These are phyloP conservation scores for Aspergillus uvarum DNA, from an alignment of 2,329 filamentous ascomycete genomes.

Conservation along the genomic window DNA sequence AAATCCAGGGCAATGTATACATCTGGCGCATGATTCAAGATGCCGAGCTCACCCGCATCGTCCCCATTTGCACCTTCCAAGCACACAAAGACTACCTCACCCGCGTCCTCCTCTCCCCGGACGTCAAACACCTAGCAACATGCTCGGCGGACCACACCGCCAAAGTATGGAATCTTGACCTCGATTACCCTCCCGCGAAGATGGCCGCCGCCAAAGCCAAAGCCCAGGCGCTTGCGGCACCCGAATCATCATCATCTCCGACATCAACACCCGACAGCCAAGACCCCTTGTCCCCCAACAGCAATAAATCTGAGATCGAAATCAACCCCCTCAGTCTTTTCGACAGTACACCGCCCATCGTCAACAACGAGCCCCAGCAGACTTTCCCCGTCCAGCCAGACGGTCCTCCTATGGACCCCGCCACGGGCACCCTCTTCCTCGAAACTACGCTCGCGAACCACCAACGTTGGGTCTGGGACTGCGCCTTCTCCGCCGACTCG, in stretches of 20 bases:
- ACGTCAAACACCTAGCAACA: constrained; percentile 90
- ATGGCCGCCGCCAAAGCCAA: constrained; percentile 28
- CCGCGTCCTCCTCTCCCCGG: constrained; percentile 83
- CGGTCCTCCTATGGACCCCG: constrained; percentile 42
- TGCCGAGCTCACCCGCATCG: constrained; percentile 76
- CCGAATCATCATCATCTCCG: constrained; percentile 20
- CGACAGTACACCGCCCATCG: constrained; percentile 25
- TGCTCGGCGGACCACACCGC: constrained; percentile 93
- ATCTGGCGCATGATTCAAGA: constrained; percentile 92
- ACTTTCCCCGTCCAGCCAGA: constrained; percentile 38
- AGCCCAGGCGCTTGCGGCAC: constrained; percentile 14
- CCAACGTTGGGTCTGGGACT: constrained; percentile 97
- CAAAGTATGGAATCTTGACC: constrained; percentile 92
- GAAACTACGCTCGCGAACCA: constrained; percentile 87
- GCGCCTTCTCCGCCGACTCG: constrained; percentile 88
- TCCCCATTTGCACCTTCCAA: constrained; percentile 84
- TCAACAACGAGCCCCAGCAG: constrained; percentile 30
- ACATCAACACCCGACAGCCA: constrained; percentile 20
- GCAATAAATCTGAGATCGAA: constrained; percentile 20
- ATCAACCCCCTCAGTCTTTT: constrained; percentile 28
- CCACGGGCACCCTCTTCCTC: constrained; percentile 64
- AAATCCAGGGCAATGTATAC: constrained; percentile 81
- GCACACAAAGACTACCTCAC: constrained; percentile 93
- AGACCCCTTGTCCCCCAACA: constrained; percentile 20
- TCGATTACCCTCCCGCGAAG: constrained; percentile 52